These are phyloP conservation scores for Leptographium wingfieldii DNA, from an alignment of 2,329 filamentous ascomycete genomes.

Conservation along the genomic window DNA sequence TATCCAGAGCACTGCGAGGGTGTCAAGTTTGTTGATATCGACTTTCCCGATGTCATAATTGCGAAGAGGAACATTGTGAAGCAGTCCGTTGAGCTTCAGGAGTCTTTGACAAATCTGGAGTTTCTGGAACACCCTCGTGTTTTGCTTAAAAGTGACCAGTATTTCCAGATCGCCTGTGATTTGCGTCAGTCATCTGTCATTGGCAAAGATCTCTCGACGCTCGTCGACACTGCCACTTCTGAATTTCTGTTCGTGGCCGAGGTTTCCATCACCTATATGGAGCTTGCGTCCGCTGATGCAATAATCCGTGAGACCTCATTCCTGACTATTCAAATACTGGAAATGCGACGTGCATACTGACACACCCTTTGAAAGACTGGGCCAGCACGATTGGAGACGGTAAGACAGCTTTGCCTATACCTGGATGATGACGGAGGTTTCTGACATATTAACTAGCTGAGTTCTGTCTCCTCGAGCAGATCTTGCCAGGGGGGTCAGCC, in stretches of 20 bases:
- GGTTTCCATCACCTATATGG: conserved; percentile 87
- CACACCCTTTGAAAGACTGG: conserved; percentile 36
- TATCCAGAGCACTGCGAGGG: conserved; percentile 45
- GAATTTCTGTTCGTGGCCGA: conserved; percentile 74
- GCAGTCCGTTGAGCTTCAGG: conserved; percentile 45
- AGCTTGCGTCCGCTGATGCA: conserved; percentile 55
- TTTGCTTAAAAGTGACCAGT: conserved; percentile 53
- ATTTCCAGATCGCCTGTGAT: conserved; percentile 72
- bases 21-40: conserved; percentile 68
- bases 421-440: not conserved
- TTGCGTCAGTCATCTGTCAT: conserved; percentile 54
- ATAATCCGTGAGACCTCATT: conserved; percentile 36
- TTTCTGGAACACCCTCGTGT: conserved; percentile 30
- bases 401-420: conserved; percentile 20
- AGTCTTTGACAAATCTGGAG: conserved; percentile 33
- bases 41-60: conserved; percentile 68
- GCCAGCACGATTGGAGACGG: conserved; percentile 57
- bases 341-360: not conserved
- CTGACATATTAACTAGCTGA: conserved; percentile 17
- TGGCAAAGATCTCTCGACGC: conserved; percentile 41
- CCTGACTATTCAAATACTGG: not conserved
- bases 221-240: conserved; percentile 44
- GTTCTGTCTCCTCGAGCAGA: conserved; percentile 80
- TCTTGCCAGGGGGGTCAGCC: conserved; percentile 61
- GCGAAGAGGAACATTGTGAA: conserved; percentile 60